Percentiles rank a stretch among this genome's conserved stretches.
These are phyloP conservation scores for Coemansia sp. DNA, from an alignment of 192 early-diverging fungal genomes.

Conservation along the genomic window DNA sequence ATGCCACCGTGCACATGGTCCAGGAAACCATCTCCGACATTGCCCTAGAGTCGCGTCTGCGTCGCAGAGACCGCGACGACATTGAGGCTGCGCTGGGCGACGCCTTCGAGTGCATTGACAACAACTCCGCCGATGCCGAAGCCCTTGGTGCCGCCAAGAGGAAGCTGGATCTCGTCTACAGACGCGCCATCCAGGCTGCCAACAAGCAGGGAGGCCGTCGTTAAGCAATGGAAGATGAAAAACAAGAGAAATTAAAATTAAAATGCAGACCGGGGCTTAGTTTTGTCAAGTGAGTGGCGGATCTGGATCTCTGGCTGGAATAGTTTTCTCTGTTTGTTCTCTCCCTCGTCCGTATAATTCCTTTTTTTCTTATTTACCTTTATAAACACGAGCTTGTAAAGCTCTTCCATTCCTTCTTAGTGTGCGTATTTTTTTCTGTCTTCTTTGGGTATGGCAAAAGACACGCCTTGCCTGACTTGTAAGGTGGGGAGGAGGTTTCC, in stretches of 20 bases:
- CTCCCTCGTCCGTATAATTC: too few relatives aligned
- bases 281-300: too few relatives aligned
- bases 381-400: too few relatives aligned
- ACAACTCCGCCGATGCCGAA: conserved; percentile 59
- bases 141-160: conserved; percentile 65
- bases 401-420: too few relatives aligned
- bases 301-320: too few relatives aligned
- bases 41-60: conserved; percentile 70
- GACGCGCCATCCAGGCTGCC: conserved; percentile 60
- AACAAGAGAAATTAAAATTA: too few relatives aligned
- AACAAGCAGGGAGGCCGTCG: conserved; percentile 37
- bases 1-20: conserved; percentile 73
- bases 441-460: too few relatives aligned
- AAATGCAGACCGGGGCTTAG: too few relatives aligned
- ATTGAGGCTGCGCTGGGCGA: conserved; percentile 75
- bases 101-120: conserved; percentile 73
- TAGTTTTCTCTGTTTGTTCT: too few relatives aligned
- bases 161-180: conserved; percentile 70
- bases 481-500: not conserved
- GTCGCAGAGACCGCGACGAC: conserved; percentile 67
- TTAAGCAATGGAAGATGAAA: conserved; percentile 17
- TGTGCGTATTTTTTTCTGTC: too few relatives aligned
- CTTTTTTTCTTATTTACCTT: too few relatives aligned
- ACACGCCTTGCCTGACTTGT: too few relatives aligned
- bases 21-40: conserved; percentile 68